A percentile compares a stretch with the other conserved stretches of the same genome.
Evolutionary conservation across 73 alveolate genomes (phyloP).

Genomic region (Diophrys sp.): DNA sequence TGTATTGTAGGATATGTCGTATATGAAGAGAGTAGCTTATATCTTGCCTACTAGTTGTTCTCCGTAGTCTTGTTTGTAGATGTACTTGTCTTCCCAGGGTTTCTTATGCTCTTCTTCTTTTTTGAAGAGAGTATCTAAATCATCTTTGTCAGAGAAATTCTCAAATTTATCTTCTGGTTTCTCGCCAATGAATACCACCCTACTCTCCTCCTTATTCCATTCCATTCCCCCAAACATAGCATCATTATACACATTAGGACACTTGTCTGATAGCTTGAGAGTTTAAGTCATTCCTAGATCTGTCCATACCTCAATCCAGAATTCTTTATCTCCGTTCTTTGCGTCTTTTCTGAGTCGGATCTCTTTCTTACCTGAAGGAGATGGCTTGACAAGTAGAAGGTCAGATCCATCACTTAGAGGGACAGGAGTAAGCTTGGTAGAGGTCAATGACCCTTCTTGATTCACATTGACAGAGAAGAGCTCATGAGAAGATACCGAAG

Average conservation of each 20-base stretch:
- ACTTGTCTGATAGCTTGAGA: slow-evolving; percentile 1
- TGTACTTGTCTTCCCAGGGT: neutral
- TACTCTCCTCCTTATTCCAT: slow-evolving; percentile 53
- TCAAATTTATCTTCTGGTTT: slow-evolving; percentile 24
- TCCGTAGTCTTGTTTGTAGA: slow-evolving; percentile 28
- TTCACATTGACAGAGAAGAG: too few relatives aligned
- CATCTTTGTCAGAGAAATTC: slow-evolving; percentile 49
- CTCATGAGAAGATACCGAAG: too few relatives aligned
- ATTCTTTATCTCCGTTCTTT: neutral
- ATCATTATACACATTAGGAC: slow-evolving; percentile 49
- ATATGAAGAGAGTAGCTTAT: slow-evolving; percentile 23
- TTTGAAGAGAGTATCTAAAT: slow-evolving; percentile 34
- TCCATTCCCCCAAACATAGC: slow-evolving; percentile 43
- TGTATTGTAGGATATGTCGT: slow-evolving; percentile 19
- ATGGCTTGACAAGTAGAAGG: too few relatives aligned
- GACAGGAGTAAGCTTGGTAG: too few relatives aligned
- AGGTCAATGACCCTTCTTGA: too few relatives aligned
- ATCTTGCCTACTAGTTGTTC: slow-evolving; percentile 42
- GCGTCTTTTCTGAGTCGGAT: neutral
- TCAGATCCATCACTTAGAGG: too few relatives aligned
- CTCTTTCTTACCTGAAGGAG: neutral
- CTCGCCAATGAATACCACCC: too few relatives aligned
- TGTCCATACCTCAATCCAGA: neutral
- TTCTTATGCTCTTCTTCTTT: slow-evolving; percentile 18
- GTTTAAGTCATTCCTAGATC: neutral